Conservation (phyloP, 2,329 filamentous ascomycete genomes). For the Trichoderma afroharzianum region DNA sequence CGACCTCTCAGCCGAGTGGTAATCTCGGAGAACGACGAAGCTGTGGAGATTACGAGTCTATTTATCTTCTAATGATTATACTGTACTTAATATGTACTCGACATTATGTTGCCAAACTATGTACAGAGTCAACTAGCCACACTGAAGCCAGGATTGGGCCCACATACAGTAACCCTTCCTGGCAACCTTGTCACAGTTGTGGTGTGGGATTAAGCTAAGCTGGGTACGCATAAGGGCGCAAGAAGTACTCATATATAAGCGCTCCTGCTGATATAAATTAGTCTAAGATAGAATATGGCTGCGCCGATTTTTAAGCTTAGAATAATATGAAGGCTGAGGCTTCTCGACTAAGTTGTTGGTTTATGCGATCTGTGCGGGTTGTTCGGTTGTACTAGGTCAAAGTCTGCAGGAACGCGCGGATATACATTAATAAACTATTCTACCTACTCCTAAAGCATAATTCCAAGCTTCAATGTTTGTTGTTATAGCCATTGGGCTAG, state of each 20-base stretch:
- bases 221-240: neutral
- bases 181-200: neutral
- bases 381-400: neutral
- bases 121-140: too few species aligned
- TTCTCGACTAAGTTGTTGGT: neutral
- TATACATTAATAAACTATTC: neutral
- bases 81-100: neutral
- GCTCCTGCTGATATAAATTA: neutral
- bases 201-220: neutral
- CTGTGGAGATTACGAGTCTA: neutral
- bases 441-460: neutral
- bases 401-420: neutral
- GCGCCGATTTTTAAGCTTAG: neutral
- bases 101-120: neutral
- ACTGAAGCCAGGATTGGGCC: neutral
- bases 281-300: neutral
- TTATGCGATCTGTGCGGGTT: neutral
- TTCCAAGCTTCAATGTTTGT: neutral
- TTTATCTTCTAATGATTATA: neutral
- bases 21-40: neutral
- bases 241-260: neutral
- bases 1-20: neutral
- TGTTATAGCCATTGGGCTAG: neutral
- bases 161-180: neutral
- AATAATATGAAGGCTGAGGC: neutral